Conservation (phyloP, 352 stramenopile genomes). For the Globisporangium irregulare region DNA sequence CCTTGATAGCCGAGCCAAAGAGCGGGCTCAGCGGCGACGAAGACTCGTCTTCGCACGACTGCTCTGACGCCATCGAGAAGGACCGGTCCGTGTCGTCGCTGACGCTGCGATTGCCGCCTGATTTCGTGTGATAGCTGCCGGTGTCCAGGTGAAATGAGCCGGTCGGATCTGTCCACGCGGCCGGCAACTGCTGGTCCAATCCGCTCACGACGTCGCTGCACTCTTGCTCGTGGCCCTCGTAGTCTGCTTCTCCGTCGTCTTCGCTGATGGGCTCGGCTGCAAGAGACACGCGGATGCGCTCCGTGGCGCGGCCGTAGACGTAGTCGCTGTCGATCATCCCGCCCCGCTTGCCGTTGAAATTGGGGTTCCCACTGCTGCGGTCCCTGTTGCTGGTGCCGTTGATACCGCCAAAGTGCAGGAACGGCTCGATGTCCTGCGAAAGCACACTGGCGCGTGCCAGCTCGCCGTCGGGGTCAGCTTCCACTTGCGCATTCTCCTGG, state of each 20-base stretch:
- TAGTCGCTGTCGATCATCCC: constrained; percentile 39
- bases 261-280: constrained; percentile 5
- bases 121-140: constrained; percentile 25
- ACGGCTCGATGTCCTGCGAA: constrained; percentile 31
- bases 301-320: constrained; percentile 35
- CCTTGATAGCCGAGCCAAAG: constrained; percentile 9
- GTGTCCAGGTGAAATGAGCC: constrained; percentile 11
- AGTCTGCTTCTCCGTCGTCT: constrained; percentile 29
- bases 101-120: constrained; percentile 34
- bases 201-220: constrained; percentile 22
- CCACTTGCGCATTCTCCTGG: constrained; percentile 30
- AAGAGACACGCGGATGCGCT: constrained; percentile 20
- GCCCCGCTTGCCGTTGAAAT: neutral
- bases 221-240: constrained; percentile 29
- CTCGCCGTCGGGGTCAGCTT: constrained; percentile 31
- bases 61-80: constrained; percentile 58
- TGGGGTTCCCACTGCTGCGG: neutral
- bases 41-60: constrained; percentile 25
- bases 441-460: constrained; percentile 43
- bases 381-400: neutral
- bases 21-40: constrained; percentile 25
- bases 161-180: constrained; percentile 10
- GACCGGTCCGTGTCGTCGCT: constrained; percentile 72
- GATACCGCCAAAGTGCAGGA: constrained; percentile 12
- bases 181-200: constrained; percentile 22